Percentiles rank a stretch among this genome's conserved stretches.
Conservation (phyloP, 371 early-diverging fungal species). For the Mucor racemosus region DNA sequence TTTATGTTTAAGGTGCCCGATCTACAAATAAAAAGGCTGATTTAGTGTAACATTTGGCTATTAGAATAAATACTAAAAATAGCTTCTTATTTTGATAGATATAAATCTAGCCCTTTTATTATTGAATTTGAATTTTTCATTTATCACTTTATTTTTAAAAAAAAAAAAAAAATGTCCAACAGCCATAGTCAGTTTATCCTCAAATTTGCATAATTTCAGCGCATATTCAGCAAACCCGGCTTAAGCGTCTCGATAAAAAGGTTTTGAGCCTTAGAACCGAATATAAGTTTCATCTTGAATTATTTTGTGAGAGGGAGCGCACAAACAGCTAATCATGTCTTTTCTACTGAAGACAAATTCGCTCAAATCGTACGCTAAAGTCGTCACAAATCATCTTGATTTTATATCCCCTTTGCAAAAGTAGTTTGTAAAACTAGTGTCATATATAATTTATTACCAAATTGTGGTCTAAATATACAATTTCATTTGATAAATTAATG, state of each 20-base stretch:
- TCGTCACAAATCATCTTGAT: slow-evolving; percentile 26
- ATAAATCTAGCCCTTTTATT: neutral
- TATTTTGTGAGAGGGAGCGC: slow-evolving; percentile 35
- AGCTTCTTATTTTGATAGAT: neutral
- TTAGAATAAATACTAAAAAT: too few species aligned
- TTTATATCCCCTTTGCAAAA: neutral
- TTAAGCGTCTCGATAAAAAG: slow-evolving; percentile 34
- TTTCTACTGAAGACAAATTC: slow-evolving; percentile 22
- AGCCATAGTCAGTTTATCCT: slow-evolving; percentile 43
- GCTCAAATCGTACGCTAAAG: slow-evolving; percentile 29
- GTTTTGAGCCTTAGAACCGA: slow-evolving; percentile 21
- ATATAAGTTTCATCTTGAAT: slow-evolving; percentile 28
- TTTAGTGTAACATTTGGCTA: neutral
- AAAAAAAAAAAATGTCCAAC: slow-evolving; percentile 27
- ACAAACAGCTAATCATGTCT: slow-evolving; percentile 26
- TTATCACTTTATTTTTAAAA: slow-evolving; percentile 18
- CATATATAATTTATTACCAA: slow-evolving; percentile 1
- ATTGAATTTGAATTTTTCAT: neutral
- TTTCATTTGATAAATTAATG: neutral
- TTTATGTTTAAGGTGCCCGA: slow-evolving; percentile 9
- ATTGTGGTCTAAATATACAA: slow-evolving; percentile 9
- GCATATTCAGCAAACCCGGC: slow-evolving; percentile 47
- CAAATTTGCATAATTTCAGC: slow-evolving; percentile 47
- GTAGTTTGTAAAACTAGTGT: neutral
- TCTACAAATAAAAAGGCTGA: slow-evolving; percentile 9